Base-by-base conservation (phyloP, 2,329 filamentous ascomycete genomes). In the Endothia cerciana region DNA sequence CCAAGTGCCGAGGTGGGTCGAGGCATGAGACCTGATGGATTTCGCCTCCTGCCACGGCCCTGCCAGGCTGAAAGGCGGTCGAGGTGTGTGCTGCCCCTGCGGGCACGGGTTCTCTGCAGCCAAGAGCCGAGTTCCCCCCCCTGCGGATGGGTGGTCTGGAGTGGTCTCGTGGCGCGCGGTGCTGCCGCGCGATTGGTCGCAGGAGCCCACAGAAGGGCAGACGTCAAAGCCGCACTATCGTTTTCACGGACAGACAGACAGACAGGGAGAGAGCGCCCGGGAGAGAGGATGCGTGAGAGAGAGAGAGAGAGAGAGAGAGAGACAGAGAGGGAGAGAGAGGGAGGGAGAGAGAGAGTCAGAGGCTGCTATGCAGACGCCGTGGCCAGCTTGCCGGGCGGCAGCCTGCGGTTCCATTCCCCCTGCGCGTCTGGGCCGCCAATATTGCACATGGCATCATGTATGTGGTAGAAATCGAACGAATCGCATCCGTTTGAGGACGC, bases 141-240 rank as follows among this genome's bases (percentile, higher is more conserved):
- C 6, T 36, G 13, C 36, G 25, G 15, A 36, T 36, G 15, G n/a
- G 19, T 38, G 53, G 33, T n/a, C 15, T 25, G 33, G 19, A 53
- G 10, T 22, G 17, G 40, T 59, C 38, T 11, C 33, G 17, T 59
- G 38, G 40, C 25, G 40, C 40, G 41, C 57, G 38, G 40, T 41
- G n/a, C n/a, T 45, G 40, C 22, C 8, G 57, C 57, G n/a, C 40
- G 57, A 41, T 59, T 59, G 38, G 36, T 15, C 22, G 38, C 38
- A 25, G 28, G 11, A 38, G 25, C 36, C 19, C 38, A 45, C 33
- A n/a, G 19, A 15, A 36, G 22, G 36, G 38, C 22, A 38, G 55
- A 45, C 40, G 22, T 30, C 25, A 41, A 28, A 43, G 40, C 40
- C 22, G 15, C 57, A 25, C 57, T 30, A 59, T 30, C 38, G n/a